Percentiles rank a stretch among this genome's conserved stretches.
These are phyloP conservation scores for Cardiospermum halicacabum DNA, from an alignment of 345 rosid genomes.

Conservation along the genomic window DNA sequence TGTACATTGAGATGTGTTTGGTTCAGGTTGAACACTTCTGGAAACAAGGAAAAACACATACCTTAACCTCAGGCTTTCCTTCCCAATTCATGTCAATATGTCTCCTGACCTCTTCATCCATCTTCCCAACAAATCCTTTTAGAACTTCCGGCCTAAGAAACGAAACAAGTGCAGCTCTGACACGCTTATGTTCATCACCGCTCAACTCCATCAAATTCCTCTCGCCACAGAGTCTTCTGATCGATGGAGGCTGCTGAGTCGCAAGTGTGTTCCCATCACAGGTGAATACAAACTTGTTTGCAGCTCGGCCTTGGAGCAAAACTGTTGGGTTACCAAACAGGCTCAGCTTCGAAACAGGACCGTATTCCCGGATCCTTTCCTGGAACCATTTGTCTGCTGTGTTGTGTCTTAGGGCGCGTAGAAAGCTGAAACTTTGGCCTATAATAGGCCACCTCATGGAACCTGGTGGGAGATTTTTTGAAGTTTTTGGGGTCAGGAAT, in stretches of 20 bases:
- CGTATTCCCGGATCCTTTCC: slow-evolving; percentile 22
- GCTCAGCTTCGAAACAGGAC: slow-evolving; percentile 33
- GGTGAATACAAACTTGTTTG: slow-evolving; percentile 27
- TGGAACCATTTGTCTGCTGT: slow-evolving; percentile 27
- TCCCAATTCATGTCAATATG: slow-evolving; percentile 29
- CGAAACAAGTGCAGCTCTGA: slow-evolving; percentile 25
- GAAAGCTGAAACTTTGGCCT: slow-evolving; percentile 33
- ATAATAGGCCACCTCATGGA: slow-evolving; percentile 34
- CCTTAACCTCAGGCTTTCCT: slow-evolving; percentile 27
- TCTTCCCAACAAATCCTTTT: slow-evolving; percentile 24
- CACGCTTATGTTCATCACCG: slow-evolving; percentile 28
- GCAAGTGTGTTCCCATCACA: slow-evolving; percentile 9
- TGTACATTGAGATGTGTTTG: too few relatives aligned
- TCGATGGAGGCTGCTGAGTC: slow-evolving; percentile 16
- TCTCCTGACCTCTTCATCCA: slow-evolving; percentile 28
- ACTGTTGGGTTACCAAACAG: slow-evolving; percentile 22
- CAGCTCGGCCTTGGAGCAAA: slow-evolving; percentile 31
- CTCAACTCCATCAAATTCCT: slow-evolving; percentile 24
- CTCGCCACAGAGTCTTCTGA: slow-evolving; percentile 18
- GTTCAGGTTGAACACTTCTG: too few relatives aligned
- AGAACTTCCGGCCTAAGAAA: slow-evolving; percentile 28
- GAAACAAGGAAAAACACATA: slow-evolving; percentile 8
- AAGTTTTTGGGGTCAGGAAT: slow-evolving; percentile 1
- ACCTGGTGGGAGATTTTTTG: slow-evolving; percentile 37
- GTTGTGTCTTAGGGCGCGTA: slow-evolving; percentile 20